phyloP scores from a whole-genome alignment of 2,329 filamentous ascomycete species.

The Aspergillus sp. region DNA sequence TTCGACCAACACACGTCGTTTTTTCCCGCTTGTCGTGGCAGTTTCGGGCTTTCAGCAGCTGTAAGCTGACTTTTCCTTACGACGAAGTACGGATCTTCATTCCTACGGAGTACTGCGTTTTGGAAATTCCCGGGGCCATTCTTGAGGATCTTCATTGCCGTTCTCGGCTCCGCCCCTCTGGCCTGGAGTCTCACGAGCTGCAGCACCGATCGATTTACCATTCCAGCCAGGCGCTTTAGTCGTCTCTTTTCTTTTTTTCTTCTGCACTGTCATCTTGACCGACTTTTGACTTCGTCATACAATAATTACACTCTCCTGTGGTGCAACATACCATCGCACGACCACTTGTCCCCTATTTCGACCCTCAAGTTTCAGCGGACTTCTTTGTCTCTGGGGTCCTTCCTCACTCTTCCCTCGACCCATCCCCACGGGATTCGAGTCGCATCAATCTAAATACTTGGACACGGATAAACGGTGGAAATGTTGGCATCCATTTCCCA shows the following conservation, averaged over 20 bases:
- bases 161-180: slow-evolving; percentile 18
- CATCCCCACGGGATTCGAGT: slow-evolving; percentile 2
- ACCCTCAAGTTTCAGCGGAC: slow-evolving; percentile 15
- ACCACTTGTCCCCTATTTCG: slow-evolving; percentile 19
- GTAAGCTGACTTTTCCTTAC: background rate
- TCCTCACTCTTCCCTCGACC: slow-evolving; percentile 11
- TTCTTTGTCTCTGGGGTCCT: slow-evolving; percentile 13
- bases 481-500: slow-evolving; percentile 39
- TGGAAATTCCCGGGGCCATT: background rate
- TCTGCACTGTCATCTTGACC: slow-evolving; percentile 31
- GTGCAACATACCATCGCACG: slow-evolving; percentile 27
- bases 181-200: slow-evolving; percentile 25
- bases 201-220: slow-evolving; percentile 22
- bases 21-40: background rate
- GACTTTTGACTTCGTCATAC: slow-evolving; percentile 39
- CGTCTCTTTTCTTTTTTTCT: slow-evolving; percentile 21
- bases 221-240: slow-evolving; percentile 16
- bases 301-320: slow-evolving; percentile 28
- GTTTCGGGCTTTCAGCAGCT: background rate
- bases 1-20: background rate
- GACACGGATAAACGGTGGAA: slow-evolving; percentile 17
- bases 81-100: background rate
- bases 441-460: slow-evolving; percentile 1
- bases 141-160: slow-evolving; percentile 16
- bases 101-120: background rate